phyloP scores from a whole-genome alignment of 1,284 basidiomycete genomes.

The Omphalotus olearius region DNA sequence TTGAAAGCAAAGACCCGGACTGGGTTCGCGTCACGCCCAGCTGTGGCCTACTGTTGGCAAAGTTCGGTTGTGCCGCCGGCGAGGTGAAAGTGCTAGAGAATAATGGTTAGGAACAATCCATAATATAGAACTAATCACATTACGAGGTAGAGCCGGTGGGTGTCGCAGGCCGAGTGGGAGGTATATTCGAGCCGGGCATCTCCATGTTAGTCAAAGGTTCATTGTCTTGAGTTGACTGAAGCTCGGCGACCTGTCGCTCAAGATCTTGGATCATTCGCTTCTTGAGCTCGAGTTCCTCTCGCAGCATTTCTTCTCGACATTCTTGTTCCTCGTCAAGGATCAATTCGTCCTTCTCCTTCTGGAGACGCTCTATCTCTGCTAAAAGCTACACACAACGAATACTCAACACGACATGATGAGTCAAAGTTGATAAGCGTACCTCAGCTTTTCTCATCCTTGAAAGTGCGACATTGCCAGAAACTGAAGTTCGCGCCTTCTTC shows the following conservation, averaged over 20 bases:
- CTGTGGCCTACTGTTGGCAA: slow-evolving; percentile 6
- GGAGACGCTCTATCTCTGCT: slow-evolving; percentile 18
- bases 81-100: background rate
- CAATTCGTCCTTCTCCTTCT: background rate
- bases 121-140: background rate
- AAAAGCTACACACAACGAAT: slow-evolving; percentile 19
- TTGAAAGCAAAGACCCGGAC: slow-evolving; percentile 44
- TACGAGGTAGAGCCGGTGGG: no score
- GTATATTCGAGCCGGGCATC: background rate
- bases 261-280: background rate
- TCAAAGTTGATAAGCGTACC: slow-evolving; percentile 21
- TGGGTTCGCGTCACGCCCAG: slow-evolving; percentile 33
- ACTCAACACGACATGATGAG: slow-evolving; percentile 6
- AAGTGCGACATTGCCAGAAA: slow-evolving; percentile 19
- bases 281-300: no score
- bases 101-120: background rate
- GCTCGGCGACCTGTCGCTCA: background rate
- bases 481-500: background rate
- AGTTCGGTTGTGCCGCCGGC: background rate
- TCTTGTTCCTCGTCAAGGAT: background rate
- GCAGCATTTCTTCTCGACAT: background rate
- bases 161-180: background rate
- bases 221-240: background rate
- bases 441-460: slow-evolving; percentile 39
- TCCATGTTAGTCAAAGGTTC: background rate